phyloP scores from a whole-genome alignment of 1,139 yeast genomes.

The Arxiozyma slooffiae region DNA sequence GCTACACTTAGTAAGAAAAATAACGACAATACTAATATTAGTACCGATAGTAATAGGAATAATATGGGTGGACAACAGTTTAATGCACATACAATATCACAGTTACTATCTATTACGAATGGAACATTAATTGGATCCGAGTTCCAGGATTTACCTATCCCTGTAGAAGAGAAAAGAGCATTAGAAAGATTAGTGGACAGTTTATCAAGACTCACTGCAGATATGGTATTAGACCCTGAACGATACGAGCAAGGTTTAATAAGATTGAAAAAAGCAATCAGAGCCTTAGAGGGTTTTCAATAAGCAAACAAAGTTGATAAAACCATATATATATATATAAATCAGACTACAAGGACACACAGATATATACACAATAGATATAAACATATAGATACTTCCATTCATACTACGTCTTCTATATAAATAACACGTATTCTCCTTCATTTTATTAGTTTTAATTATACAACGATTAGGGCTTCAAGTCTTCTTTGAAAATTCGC shows the following conservation, averaged over 20 bases:
- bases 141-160: conserved; percentile 63
- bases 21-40: background rate
- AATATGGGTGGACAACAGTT: background rate
- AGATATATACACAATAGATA: background rate
- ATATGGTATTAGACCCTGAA: conserved; percentile 75
- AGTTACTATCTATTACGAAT: conserved; percentile 54
- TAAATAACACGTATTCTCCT: background rate
- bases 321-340: background rate
- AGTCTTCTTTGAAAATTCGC: too few species aligned
- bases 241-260: conserved; percentile 73
- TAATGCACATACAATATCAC: conserved; percentile 39
- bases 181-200: conserved; percentile 81
- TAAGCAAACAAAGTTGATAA: background rate
- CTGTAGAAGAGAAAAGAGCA: conserved; percentile 65
- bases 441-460: too few species aligned
- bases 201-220: conserved; percentile 73
- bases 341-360: background rate
- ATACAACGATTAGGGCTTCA: too few species aligned
- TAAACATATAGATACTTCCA: background rate
- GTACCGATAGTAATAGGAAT: background rate
- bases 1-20: background rate
- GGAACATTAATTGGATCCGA: conserved; percentile 39
- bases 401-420: background rate
- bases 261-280: conserved; percentile 67
- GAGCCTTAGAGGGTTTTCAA: conserved; percentile 73